Base-by-base conservation (phyloP, 257 asterid species). In the Dorcoceras hygrometricum region DNA sequence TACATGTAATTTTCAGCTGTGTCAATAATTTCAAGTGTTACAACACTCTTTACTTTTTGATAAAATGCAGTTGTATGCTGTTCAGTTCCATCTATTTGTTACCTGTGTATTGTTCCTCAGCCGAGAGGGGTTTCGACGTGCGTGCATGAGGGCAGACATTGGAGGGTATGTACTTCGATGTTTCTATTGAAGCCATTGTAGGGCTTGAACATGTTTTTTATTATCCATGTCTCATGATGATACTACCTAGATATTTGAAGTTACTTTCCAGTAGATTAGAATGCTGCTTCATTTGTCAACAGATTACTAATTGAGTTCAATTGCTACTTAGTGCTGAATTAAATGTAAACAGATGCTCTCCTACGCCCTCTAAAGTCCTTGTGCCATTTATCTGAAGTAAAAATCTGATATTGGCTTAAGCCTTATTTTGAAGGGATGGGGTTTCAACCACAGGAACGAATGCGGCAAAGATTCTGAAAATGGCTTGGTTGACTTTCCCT, bases 81-180 rank as follows among this genome's bases (percentile, higher is more conserved):
- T 94, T 59, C 99, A 94, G 62, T 94, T 94, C 78, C 96, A 84
- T 72, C 86, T 94, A 64, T 88, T 94, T 69, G 91, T 88, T 73
- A 90, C 99, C 73, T 88, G 97, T 70, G 73, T 87, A 67, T 82
- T 94, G 75, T 94, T 94, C 78, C 92, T 94, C 32, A 94, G 97
- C 71, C 83, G 97, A 75, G 99, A 94, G 75, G 99, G 99, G 24
- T 88, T 88, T 71, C 84, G 96, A 60, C 79, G 96, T 72, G 97
- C 99, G 48, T 90, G 97, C 87, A 74, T 90, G 97, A 80, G 99
- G 81, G 91, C 89, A n/a, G 91, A 88, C 73, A 73, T 86, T 73
- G 78, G 58, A 73, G 73, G 95, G 99, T 91, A 88, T 24, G n/a
- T 28, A 5, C 51, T 62, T 56, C 59, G 70, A 64, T 73, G 62